These are phyloP conservation scores for Phoenix dactylifera DNA, from an alignment of 176 grass and related monocot genomes.

Conservation along the genomic window DNA sequence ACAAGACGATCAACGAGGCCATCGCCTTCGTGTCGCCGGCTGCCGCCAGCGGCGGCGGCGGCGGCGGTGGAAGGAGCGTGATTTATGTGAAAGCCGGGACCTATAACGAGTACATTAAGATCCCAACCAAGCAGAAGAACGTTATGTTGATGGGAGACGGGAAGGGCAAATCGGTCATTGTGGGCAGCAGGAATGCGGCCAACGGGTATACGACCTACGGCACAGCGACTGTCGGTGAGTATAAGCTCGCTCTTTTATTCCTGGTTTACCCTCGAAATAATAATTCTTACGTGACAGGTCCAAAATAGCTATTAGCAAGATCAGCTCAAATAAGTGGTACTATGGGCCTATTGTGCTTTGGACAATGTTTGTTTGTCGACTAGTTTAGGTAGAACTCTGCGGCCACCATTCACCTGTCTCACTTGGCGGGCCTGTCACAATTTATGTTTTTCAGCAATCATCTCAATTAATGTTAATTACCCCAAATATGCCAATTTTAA, in stretches of 20 bases:
- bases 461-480: too few relatives aligned
- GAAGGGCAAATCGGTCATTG: conserved; percentile 71
- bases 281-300: too few relatives aligned
- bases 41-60: background rate
- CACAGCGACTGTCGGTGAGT: conserved; percentile 71
- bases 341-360: too few relatives aligned
- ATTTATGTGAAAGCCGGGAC: conserved; percentile 74
- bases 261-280: background rate
- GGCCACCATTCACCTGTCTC: too few relatives aligned
- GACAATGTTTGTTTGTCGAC: too few relatives aligned
- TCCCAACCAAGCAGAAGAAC: conserved; percentile 37
- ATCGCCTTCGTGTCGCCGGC: conserved; percentile 30
- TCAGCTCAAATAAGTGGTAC: too few relatives aligned
- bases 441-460: too few relatives aligned
- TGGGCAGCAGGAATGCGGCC: conserved; percentile 32
- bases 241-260: background rate
- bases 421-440: too few relatives aligned
- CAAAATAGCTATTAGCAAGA: too few relatives aligned
- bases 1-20: conserved; percentile 56
- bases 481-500: too few relatives aligned
- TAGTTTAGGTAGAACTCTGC: too few relatives aligned
- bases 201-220: conserved; percentile 50
- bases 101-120: conserved; percentile 57
- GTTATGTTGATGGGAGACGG: conserved; percentile 84
- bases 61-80: conserved; percentile 30